phyloP scores from a whole-genome alignment of 2,329 filamentous ascomycete genomes.

The Pezicula rhizophila region DNA sequence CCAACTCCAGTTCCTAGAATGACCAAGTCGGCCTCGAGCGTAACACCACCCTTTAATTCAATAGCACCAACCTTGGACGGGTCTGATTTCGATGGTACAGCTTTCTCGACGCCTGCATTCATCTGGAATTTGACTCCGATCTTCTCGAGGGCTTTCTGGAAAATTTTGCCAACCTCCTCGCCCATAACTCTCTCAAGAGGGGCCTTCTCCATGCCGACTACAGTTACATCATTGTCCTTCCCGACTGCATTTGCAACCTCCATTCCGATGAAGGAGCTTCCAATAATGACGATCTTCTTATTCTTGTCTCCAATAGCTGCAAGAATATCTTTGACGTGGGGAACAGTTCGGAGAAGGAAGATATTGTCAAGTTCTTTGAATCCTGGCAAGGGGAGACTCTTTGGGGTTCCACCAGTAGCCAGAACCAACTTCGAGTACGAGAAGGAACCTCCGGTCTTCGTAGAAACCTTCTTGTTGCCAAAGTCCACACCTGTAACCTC shows the following conservation, averaged over 20 bases:
- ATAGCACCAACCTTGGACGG: slow-evolving; percentile 72
- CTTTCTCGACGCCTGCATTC: slow-evolving; percentile 75
- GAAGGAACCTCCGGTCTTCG: slow-evolving; percentile 64
- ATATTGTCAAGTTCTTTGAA: slow-evolving; percentile 85
- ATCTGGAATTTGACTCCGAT: slow-evolving; percentile 87
- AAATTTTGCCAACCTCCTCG: slow-evolving; percentile 69
- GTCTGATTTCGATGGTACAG: slow-evolving; percentile 62
- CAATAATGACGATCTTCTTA: slow-evolving; percentile 90
- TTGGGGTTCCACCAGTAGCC: slow-evolving; percentile 77
- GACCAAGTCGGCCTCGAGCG: slow-evolving; percentile 79
- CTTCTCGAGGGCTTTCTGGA: slow-evolving; percentile 74
- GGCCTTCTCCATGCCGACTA: slow-evolving; percentile 81
- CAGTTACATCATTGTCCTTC: slow-evolving; percentile 75
- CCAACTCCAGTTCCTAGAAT: slow-evolving; percentile 85
- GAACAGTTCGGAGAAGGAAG: slow-evolving; percentile 74
- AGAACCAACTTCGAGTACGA: slow-evolving; percentile 85
- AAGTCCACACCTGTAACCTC: slow-evolving; percentile 76
- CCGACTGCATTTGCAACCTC: slow-evolving; percentile 82
- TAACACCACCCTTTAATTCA: slow-evolving; percentile 77
- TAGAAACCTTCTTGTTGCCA: slow-evolving; percentile 63
- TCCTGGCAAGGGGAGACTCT: slow-evolving; percentile 70
- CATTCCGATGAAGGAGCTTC: slow-evolving; percentile 96
- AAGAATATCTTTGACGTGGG: slow-evolving; percentile 72
- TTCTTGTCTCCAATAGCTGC: slow-evolving; percentile 72
- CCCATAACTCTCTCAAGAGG: slow-evolving; percentile 87